These are phyloP conservation scores for Nicotiana otophora DNA, from an alignment of 257 asterid species.

Conservation along the genomic window DNA sequence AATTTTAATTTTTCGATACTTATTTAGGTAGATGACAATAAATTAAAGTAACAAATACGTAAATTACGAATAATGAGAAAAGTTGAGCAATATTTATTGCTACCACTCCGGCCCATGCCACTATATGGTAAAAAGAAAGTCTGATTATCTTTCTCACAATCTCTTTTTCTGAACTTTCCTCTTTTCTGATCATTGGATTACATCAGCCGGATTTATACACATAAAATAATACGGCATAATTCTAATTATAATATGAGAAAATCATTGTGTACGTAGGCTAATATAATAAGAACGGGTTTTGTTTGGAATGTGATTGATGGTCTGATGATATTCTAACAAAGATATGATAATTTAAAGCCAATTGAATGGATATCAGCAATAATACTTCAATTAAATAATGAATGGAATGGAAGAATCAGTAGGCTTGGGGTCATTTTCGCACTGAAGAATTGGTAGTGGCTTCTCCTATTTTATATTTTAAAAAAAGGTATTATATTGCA, in stretches of 20 bases:
- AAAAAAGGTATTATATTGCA: background rate
- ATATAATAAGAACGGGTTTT: background rate
- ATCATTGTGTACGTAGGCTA: background rate
- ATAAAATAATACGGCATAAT: conserved; percentile 3
- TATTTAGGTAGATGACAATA: too few species aligned
- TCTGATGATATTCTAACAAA: background rate
- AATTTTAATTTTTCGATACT: too few species aligned
- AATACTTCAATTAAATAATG: conserved; percentile 7
- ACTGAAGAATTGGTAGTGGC: conserved; percentile 10
- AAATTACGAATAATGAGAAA: too few species aligned
- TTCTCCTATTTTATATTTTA: background rate
- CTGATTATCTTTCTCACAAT: too few species aligned
- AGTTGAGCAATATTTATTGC: too few species aligned
- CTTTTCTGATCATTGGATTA: background rate
- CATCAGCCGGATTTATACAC: background rate
- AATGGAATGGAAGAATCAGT: conserved; percentile 19
- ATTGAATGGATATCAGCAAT: background rate
- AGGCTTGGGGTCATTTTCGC: conserved; percentile 32
- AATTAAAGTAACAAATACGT: too few species aligned
- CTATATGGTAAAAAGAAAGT: too few species aligned
- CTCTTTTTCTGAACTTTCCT: too few species aligned
- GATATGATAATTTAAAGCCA: conserved; percentile 10
- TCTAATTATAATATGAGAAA: background rate
- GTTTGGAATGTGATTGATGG: conserved; percentile 6
- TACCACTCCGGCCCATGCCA: too few species aligned